Base-by-base conservation (phyloP, 2,329 filamentous ascomycete genomes). In the Colletotrichum viniferum region DNA sequence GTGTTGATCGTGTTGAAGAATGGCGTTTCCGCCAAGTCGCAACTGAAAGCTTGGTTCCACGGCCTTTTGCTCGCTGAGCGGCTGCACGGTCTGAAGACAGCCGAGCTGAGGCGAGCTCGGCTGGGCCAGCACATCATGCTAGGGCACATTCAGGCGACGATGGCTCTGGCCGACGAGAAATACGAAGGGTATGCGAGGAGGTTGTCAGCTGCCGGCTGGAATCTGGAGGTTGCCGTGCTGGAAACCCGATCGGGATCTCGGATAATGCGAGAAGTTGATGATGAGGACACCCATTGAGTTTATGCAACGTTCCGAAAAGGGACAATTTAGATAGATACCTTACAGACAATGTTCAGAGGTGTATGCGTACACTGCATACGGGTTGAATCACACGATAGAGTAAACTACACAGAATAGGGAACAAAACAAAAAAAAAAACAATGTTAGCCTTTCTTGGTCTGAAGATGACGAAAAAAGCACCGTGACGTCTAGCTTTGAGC, bases 11-110 rank as follows among this genome's bases (percentile, higher is more conserved):
- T 76, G 16, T n/a, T 76, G 32, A 76, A 76, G 60, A 58, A 52
- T 14, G 69, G 64, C 14, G 69, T 76, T 5, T 60, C 73, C 24
- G 55, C 69, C 3, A 62, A 16, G 48, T 73, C 69, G 24, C 73
- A 76, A 43, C 69, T 76, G 14, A 73, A 73, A 60, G 73, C 73
- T 26, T 76, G 73, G 73, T 76, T 76, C 18, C 73, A 76, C 30
- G 63, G 63, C 1, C 18, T 76, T 3, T 21, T 76, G 12, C 58
- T 76, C 56, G 55, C 32, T 1, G 21, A 48, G 24, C 43, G 43
- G 6, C 18, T 76, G 18, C 30, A 32, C 34, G 16, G 28, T 2
- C 64, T 71, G 52, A 21, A 62, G 13, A n/a, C 32, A 9, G 3
- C 43, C 16, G 32, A 68, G 14, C 32, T 76, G 69, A n/a, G 12